Evolutionary conservation across 2,329 filamentous ascomycete species (phyloP).

Genomic region (Spiromastix sp.): DNA sequence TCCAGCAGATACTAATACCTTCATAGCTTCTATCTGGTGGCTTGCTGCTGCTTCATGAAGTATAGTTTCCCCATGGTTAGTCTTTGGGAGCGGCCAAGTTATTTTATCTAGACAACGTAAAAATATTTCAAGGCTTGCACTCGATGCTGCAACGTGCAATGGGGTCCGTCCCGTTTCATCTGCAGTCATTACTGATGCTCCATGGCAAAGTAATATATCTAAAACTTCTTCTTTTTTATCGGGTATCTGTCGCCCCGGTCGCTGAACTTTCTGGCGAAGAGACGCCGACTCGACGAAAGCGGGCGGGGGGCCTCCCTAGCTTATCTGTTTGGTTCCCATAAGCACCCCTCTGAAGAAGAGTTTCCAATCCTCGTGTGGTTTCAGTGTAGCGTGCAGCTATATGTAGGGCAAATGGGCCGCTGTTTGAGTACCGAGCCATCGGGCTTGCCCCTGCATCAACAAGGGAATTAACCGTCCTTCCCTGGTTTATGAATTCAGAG

Average conservation of each 20-base stretch:
- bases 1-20: neutral
- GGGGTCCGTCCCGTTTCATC: slow-evolving; percentile 1
- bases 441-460: neutral
- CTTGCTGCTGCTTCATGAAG: neutral
- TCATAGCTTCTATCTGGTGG: neutral
- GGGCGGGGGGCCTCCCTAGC: neutral
- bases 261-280: neutral
- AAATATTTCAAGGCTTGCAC: neutral
- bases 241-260: neutral
- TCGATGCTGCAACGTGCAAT: slow-evolving; percentile 1
- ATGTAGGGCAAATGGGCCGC: neutral
- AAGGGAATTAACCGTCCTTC: neutral
- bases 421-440: neutral
- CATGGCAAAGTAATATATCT: slow-evolving; percentile 3
- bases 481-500: neutral
- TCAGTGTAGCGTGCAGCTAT: neutral
- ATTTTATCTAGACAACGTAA: neutral
- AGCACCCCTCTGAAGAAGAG: slow-evolving; percentile 1
- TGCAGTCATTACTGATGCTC: slow-evolving; percentile 1
- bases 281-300: neutral
- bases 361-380: slow-evolving; percentile 2
- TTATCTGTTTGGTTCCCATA: neutral
- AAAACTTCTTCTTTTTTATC: no score
- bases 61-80: neutral
- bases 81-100: neutral